phyloP scores from a whole-genome alignment of 2,329 filamentous ascomycete genomes.

The Calonectria pseudoreteaudii region DNA sequence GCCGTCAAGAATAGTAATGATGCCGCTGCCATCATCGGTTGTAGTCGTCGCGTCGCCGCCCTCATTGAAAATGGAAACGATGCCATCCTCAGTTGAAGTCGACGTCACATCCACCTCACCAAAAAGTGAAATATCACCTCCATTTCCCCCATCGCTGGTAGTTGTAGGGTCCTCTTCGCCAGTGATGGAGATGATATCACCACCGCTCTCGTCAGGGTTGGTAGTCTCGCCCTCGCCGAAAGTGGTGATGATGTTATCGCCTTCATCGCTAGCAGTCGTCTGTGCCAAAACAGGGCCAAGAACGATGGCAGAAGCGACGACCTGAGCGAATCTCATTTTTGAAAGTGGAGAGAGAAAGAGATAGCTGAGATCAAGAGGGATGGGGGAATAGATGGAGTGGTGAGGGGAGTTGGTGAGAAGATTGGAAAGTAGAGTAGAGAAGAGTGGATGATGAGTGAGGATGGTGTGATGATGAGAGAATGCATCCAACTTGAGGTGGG shows the following conservation, averaged over 20 bases:
- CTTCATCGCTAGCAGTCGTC: neutral
- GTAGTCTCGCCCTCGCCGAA: neutral
- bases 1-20: neutral
- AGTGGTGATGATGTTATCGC: neutral
- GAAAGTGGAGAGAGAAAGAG: neutral
- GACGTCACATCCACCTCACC: neutral
- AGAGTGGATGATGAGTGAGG: neutral
- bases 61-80: neutral
- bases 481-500: neutral
- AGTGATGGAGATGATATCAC: neutral
- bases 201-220: neutral
- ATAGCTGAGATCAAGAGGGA: neutral
- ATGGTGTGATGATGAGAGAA: neutral
- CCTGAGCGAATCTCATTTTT: conserved; percentile 15
- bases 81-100: neutral
- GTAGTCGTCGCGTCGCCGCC: neutral
- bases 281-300: conserved; percentile 15
- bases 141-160: neutral
- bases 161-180: neutral
- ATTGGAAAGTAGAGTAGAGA: neutral
- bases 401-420: neutral
- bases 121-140: neutral
- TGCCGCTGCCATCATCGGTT: neutral
- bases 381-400: neutral
- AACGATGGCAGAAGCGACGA: neutral